Evolutionary conservation across 805 yeast species (phyloP).

Genomic region (Candida nitratophila): DNA sequence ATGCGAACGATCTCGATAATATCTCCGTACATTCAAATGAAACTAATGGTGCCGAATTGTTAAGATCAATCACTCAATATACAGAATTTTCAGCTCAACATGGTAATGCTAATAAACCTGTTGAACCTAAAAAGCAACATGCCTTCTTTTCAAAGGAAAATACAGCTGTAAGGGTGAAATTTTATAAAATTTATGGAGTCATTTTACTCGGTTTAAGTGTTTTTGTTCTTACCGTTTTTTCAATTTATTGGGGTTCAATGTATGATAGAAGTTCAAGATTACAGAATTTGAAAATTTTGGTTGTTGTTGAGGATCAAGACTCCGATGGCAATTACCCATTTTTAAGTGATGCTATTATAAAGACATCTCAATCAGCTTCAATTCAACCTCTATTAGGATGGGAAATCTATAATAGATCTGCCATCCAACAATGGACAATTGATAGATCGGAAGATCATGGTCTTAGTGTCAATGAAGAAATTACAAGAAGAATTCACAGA

Average conservation of each 20-base stretch:
- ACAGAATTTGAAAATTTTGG: constrained; percentile 29
- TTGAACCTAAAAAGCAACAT: constrained; percentile 1
- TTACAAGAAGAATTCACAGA: constrained; percentile 39
- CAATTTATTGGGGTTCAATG: constrained; percentile 46
- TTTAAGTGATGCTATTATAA: constrained; percentile 23
- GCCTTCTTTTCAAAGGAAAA: constrained; percentile 13
- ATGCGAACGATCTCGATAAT: too few relatives aligned
- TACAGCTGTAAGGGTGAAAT: constrained; percentile 4
- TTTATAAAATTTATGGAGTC: constrained; percentile 8
- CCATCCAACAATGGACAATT: constrained; percentile 21
- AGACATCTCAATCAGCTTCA: constrained; percentile 8
- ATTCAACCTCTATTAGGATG: constrained; percentile 27
- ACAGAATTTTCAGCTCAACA: constrained; percentile 14
- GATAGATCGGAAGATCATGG: constrained; percentile 24
- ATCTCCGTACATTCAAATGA: too few relatives aligned
- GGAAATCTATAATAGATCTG: constrained; percentile 23
- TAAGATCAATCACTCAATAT: constrained; percentile 16
- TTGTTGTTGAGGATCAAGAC: constrained; percentile 26
- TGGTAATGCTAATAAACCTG: constrained; percentile 1
- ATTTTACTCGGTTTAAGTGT: constrained; percentile 24
- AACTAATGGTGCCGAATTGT: constrained; percentile 1
- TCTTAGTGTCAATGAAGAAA: constrained; percentile 30
- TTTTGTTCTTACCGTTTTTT: constrained; percentile 30
- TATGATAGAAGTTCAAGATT: constrained; percentile 24
- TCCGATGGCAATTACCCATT: constrained; percentile 18